Evolutionary conservation across 768 basidiomycete genomes (phyloP), one percentile per base, ranked within the genome.

Genomic region (Pleurotus ostreatus): DNA sequence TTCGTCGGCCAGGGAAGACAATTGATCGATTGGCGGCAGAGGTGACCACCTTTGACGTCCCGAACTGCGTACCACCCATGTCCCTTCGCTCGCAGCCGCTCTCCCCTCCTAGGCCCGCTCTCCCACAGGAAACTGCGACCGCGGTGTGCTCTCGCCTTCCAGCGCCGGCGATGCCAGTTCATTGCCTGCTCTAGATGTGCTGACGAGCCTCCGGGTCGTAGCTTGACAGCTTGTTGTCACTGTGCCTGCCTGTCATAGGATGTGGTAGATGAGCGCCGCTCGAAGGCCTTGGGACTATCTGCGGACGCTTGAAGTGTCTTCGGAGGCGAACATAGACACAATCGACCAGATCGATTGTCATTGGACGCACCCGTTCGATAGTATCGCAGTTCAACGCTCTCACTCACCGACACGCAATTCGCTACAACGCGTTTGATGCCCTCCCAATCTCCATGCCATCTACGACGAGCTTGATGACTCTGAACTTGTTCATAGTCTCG

Each of bases 1-100:
- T 62, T 57, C 48, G 59, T 61, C 60, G 61, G 60, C 61, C 65
- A 46, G 61, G 68, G 60, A 62, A 66, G 65, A 59, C 63, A 18
- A 34, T 34, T 62, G 62, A 49, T 51, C 30, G 63, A 63, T 57
- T 63, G 63, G 68, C 63, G 44, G 61, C 60, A 53, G 57, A 68
- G 59, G 66, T 56, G 40, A 59, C 54, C 57, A 62, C 61, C 7
- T 9, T 9, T 11, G 30, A 34, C 30, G 9, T 11, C 30, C 30
- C 30, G 30, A 34, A 34, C 30, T 34, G 30, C 30, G 30, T 34
- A 34, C 30, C 30, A 2, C 8, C 30, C 30, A 11, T 34, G 30
- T 9, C 18, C 25, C 58, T 45, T 39, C 63, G 41, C 60, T 61
- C 46, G 13, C 56, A 55, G 55, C 61, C 38, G 65, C 61, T 66